Evolutionary conservation across 2,329 filamentous ascomycete species (phyloP), one percentile per base, ranked within the genome.

Genomic region (Monosporascus sp.): DNA sequence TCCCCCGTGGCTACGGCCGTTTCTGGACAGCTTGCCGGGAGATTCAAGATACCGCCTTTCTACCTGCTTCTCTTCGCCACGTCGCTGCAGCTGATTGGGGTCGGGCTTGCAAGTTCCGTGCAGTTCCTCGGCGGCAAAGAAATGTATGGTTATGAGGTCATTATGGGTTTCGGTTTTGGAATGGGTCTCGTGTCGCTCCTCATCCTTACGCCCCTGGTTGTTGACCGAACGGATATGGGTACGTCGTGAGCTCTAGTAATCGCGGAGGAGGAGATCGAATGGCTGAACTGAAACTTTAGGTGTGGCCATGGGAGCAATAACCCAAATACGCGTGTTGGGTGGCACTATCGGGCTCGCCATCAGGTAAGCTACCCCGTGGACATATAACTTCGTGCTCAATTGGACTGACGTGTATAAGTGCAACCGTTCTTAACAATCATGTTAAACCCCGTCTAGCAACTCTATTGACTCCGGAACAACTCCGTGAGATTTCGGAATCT

Each of bases 91-190:
- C 53, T 68, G 1, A 50, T 71, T 9, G 71, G 70, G 5, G 57
- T 72, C 11, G 68, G 67, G 2, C 58, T 74, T 3, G 60, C 65
- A 7, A 65, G 64, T 41, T 64, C 67, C 11, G 49, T 66, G 8
- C 35, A 50, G 5, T 53, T 57, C n/a, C 56, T 54, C 11, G 54
- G 51, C 5, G 49, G 55, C 24, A 49, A 54, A 1, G 57, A 57
- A 5, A 60, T 69, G 39, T 70, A 69, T 52, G 68, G 66, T 7
- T 73, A 67, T 39, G 60, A 73, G 50, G 65, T 62, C 2, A 54
- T 73, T 8, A 67, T 72, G 57, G 72, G 69, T 8, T 63, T 70
- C 20, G 70, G 72, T 1, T 69, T 73, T 51, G 72, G 69, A 2
- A 57, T 72, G 49, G 61, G 54, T 14, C 65, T 68, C 44, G 62